Percentiles rank a stretch among this genome's conserved stretches.
Conservation (phyloP, 441 rosid genomes). For the Biscutella laevigata region DNA sequence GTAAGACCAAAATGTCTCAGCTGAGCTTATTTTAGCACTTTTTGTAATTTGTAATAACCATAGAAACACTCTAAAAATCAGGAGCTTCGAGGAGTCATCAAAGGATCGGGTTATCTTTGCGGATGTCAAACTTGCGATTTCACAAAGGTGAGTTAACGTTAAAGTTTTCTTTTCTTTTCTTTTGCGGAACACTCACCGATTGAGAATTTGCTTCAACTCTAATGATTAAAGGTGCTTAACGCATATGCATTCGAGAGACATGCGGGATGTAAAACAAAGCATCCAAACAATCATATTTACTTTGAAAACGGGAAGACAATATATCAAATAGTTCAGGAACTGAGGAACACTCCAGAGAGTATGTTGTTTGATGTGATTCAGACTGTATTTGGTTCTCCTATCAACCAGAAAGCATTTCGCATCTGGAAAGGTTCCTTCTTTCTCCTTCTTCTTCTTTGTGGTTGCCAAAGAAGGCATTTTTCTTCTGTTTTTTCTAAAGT, state of each 20-base stretch:
- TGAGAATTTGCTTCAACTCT: not conserved
- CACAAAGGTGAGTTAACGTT: conserved; percentile 41
- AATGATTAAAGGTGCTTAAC: conserved; percentile 43
- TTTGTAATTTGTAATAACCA: not conserved
- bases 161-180: not conserved
- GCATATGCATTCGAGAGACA: conserved; percentile 74
- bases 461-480: not conserved
- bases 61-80: conserved; percentile 18
- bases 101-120: conserved; percentile 67
- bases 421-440: conserved; percentile 46
- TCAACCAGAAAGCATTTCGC: conserved; percentile 64
- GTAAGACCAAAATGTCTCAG: conserved; percentile 25
- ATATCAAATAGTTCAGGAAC: conserved; percentile 64
- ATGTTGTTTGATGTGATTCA: conserved; percentile 50
- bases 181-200: not conserved
- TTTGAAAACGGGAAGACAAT: conserved; percentile 74
- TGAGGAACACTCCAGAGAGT: conserved; percentile 56
- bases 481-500: not conserved
- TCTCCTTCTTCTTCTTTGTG: not conserved
- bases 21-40: conserved; percentile 2
- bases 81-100: conserved; percentile 60
- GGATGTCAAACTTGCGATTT: conserved; percentile 57
- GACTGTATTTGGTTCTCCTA: conserved; percentile 53
- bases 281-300: conserved; percentile 73
- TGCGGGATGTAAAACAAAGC: conserved; percentile 71